Conservation (phyloP, 805 yeast genomes). For the Grigorovia yakushimaensis region DNA sequence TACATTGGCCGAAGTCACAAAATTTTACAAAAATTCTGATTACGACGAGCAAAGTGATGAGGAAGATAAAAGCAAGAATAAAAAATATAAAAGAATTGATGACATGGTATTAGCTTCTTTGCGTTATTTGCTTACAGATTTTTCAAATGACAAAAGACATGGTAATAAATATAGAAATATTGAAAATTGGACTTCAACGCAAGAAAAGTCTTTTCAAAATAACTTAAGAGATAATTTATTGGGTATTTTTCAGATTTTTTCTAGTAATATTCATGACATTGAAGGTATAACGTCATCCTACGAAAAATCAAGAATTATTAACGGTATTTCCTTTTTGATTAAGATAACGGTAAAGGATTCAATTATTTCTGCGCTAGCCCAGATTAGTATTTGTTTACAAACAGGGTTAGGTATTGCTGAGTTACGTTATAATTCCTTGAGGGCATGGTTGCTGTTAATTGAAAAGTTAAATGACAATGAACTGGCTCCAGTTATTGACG, state of each 20-base stretch:
- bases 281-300: constrained; percentile 63
- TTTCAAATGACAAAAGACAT: constrained; percentile 20
- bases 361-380: constrained; percentile 66
- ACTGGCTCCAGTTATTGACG: constrained; percentile 58
- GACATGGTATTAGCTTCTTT: constrained; percentile 19
- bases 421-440: constrained; percentile 50
- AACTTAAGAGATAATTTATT: constrained; percentile 52
- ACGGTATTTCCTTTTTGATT: constrained; percentile 64
- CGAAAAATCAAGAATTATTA: constrained; percentile 60
- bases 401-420: constrained; percentile 58
- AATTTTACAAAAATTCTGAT: constrained; percentile 18
- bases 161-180: constrained; percentile 21
- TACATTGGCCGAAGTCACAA: constrained; percentile 27
- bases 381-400: constrained; percentile 76
- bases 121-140: constrained; percentile 21
- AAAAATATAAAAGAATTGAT: background rate
- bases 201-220: constrained; percentile 28
- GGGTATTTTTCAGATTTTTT: constrained; percentile 69
- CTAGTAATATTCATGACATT: constrained; percentile 67
- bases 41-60: constrained; percentile 4
- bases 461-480: constrained; percentile 45
- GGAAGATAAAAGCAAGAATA: constrained; percentile 13
- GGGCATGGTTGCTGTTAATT: constrained; percentile 59
- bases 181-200: constrained; percentile 18
- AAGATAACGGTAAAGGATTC: constrained; percentile 39